Conservation (phyloP, 176 grass and related monocot species). For the Oryza brachyantha region DNA sequence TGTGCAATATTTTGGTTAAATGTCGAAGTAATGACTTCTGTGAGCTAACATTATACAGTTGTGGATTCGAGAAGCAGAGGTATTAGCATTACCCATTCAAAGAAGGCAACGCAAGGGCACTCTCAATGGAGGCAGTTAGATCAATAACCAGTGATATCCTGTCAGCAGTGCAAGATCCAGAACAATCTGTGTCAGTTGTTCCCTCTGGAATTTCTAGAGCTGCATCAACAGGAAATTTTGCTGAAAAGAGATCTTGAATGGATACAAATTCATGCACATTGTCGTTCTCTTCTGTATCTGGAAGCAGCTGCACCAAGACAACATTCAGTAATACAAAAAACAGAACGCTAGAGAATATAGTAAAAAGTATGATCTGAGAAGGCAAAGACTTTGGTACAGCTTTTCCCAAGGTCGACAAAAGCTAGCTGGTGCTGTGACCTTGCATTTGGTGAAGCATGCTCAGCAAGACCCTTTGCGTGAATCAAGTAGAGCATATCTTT, state of each 20-base stretch:
- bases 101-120: constrained; percentile 57
- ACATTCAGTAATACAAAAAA: constrained; percentile 20
- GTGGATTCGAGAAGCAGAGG: neutral
- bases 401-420: constrained; percentile 74
- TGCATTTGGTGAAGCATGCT: constrained; percentile 47
- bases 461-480: constrained; percentile 67
- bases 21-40: neutral
- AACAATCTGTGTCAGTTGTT: constrained; percentile 1
- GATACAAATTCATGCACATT: constrained; percentile 42
- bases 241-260: constrained; percentile 61
- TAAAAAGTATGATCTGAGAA: constrained; percentile 7
- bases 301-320: constrained; percentile 50
- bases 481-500: constrained; percentile 79
- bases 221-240: constrained; percentile 47
- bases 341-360: neutral
- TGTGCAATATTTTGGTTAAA: neutral
- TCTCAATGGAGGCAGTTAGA: constrained; percentile 49
- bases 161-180: neutral
- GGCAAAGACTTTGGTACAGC: constrained; percentile 47
- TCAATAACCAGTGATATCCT: constrained; percentile 42
- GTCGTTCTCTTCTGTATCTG: constrained; percentile 41
- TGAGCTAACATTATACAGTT: neutral
- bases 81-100: constrained; percentile 67
- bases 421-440: constrained; percentile 45
- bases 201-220: constrained; percentile 23